Evolutionary conservation across 306 rosid species (phyloP), one percentile per base, ranked within the genome.

Genomic region (Mimosa bimucronata): DNA sequence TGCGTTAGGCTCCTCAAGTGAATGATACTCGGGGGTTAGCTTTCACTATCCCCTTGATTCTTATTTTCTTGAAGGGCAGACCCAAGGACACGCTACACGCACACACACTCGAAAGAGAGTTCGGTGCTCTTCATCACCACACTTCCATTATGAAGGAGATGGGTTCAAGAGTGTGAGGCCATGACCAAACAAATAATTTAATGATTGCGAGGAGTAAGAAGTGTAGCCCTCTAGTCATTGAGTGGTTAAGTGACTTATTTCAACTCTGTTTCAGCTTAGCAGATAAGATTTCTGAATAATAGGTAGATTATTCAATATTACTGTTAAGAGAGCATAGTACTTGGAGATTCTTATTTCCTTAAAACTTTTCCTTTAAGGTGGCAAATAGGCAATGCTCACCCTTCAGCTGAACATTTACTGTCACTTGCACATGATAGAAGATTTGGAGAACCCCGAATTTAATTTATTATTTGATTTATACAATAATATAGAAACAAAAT

Each of bases 241-340:
- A 37, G 69, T n/a, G n/a, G n/a, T n/a, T n/a, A n/a, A n/a, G n/a
- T 78, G 53, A 21, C 60, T 66, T 70, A 34, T 83, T 72, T 78
- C 77, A 31, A 10, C 61, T 19, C 48, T 76, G 19, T 52, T 78
- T 71, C 25, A 34, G 64, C 82, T 53, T 57, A 74, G 61, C 67
- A 65, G 67, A 40, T 61, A 70, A 55, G 87, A 87, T 84, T 85
- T 82, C 67, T 73, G 50, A 46, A 55, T 73, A 12, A 71, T n/a
- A n/a, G 74, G 70, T 67, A 28, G 66, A 76, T 66, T 45, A 75
- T 45, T 66, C 25, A 42, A 16, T 52, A 23, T 21, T 16, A 57
- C 31, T 31, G n/a, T n/a, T n/a, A n/a, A 76, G 64, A 71, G 50
- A 81, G 71, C 60, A 41, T 53, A 55, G 62, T 77, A 66, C 77